Base-by-base conservation (phyloP, 2,329 filamentous ascomycete species). In the Leptosphaerulina australis region DNA sequence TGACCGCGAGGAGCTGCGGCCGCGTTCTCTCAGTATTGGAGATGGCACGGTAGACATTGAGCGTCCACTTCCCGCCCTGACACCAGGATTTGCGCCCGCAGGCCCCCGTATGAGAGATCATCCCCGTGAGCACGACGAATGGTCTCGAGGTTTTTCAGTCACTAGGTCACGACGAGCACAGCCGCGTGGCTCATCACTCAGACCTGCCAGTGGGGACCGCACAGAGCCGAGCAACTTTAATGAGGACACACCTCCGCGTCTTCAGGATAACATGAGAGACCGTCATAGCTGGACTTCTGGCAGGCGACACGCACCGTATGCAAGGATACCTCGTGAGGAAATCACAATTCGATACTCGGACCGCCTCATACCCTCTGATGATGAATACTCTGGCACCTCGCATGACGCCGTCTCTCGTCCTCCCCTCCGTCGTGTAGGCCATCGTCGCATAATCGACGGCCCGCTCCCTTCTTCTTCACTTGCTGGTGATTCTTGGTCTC, bases 401-500 rank as follows among this genome's bases (percentile, higher is more conserved):
- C 53, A 59, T 52, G 60, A 56, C 39, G 64, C 67, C 11, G 66
- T 70, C 28, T 56, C 60, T 35, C 68, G 70, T 37, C 71, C 70
- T 12, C 69, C 69, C 17, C 67, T 74, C 5, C 69, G 70, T 29
- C 64, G 72, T 30, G 73, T 73, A 64, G 66, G 70, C 48, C 68
- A 69, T 49, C 68, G 71, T 48, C 70, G 62, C 35, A 71, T 73
- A 33, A 63, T 64, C 14, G 67, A 73, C 49, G 68, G 69, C 0
- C 69, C 69, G 0, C 51, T 72, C 24, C 71, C 72, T 12, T 56
- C 63, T 7, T 73, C 69, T 53, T 72, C 71, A 18, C 56, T 72
- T 28, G n/a, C n/a, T n/a, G 68, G 69, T 48, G 70, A 73, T 50
- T 71, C 69, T 9, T 72, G 70, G 70, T 71, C 69, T 34, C 70